Evolutionary conservation across 2,329 filamentous ascomycete species (phyloP), one percentile per base, ranked within the genome.

Genomic region (Fusarium fujikuroi): DNA sequence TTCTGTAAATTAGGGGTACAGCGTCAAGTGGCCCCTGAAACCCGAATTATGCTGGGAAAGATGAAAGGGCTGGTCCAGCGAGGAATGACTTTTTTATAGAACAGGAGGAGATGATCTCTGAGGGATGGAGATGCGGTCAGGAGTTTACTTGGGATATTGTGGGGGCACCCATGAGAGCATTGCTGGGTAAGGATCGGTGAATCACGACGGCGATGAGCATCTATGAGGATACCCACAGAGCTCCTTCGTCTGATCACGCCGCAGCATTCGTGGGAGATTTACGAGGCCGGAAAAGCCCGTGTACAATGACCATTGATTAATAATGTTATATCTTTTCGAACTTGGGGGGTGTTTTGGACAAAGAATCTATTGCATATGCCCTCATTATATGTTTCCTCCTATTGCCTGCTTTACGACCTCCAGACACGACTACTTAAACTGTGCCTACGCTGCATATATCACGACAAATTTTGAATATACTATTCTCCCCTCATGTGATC

Each of bases 1-100:
- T 99, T 83, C 89, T 99, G 84, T 99, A 92, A 87, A 69, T 59
- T 23, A 53, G 54, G 58, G 60, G 25, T 28, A 50, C 40, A 47
- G 61, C 15, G 19, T 56, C n/a, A 46, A 56, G 36, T 30, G 64
- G 39, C 40, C 47, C 47, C 46, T 43, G 42, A 62, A 40, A 63
- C 43, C 28, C 46, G 47, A 59, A 60, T 50, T 36, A 42, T 47
- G 25, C 34, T 47, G 36, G 52, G 61, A 56, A 37, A 37, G 32
- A 53, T 37, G 56, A 56, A 56, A 61, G 53, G 47, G 63, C 66
- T 47, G 54, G 47, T 43, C 40, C 54, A 65, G 70, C 74, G 70
- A 63, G 69, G 72, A 69, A 70, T 70, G 69, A 63, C 69, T 75
- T 72, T 72, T 72, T 74, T 76, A 76, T 76, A 76, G 73, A 76